Evolutionary conservation across 202 grass and related monocot species (phyloP).

Genomic region (Eragrostis tef): DNA sequence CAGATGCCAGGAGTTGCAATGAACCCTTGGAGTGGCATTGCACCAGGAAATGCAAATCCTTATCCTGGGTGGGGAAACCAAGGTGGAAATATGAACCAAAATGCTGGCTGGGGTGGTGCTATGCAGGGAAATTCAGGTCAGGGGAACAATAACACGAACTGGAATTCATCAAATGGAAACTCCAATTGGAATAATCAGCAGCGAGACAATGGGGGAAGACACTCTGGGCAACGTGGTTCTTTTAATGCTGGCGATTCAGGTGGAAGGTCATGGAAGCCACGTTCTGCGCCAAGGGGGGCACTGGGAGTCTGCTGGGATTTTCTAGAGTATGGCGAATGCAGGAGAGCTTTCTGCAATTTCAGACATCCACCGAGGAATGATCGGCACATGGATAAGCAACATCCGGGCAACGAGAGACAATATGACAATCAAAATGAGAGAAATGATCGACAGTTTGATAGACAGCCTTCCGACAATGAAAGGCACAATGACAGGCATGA

Average conservation of each 20-base stretch:
- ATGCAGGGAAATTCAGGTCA: conserved; percentile 64
- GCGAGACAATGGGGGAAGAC: conserved; percentile 49
- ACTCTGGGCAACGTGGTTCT: conserved; percentile 50
- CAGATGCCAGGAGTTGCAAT: conserved; percentile 66
- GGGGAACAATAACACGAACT: conserved; percentile 59
- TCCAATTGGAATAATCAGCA: conserved; percentile 60
- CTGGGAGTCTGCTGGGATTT: conserved; percentile 39
- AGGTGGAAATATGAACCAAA: conserved; percentile 59
- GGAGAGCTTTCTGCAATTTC: conserved; percentile 50
- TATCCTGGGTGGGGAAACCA: conserved; percentile 57
- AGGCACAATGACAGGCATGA: conserved; percentile 44
- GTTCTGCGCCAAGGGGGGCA: conserved; percentile 30
- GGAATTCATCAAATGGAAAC: conserved; percentile 57
- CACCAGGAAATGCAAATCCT: conserved; percentile 64
- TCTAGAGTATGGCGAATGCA: conserved; percentile 50
- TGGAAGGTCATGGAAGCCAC: conserved; percentile 50
- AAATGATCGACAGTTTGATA: conserved; percentile 48
- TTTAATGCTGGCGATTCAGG: conserved; percentile 45
- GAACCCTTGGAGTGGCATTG: conserved; percentile 57
- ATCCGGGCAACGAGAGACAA: conserved; percentile 39
- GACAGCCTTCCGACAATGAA: conserved; percentile 47
- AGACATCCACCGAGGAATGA: conserved; percentile 41
- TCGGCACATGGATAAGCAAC: conserved; percentile 44
- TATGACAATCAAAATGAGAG: conserved; percentile 40
- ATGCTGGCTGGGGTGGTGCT: conserved; percentile 49